A percentile compares a stretch with the other conserved stretches of the same genome.
Evolutionary conservation across 805 yeast species (phyloP).

Genomic region (Yamadazyma phyllophila): DNA sequence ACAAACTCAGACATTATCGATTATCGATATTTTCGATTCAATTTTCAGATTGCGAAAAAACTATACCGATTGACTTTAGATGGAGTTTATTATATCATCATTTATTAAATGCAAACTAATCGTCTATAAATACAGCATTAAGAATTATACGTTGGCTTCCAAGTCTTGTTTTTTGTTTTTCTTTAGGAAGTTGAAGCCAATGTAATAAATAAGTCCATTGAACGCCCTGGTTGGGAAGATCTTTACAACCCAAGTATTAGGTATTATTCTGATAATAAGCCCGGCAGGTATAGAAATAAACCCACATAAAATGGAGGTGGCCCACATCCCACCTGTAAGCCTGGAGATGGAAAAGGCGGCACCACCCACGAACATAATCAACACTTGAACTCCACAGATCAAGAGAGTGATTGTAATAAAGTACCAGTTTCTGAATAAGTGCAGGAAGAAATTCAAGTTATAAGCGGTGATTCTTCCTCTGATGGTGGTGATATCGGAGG

Average conservation of each 20-base stretch:
- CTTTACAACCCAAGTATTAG: conserved; percentile 70
- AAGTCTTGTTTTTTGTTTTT: conserved; percentile 22
- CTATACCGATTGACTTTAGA: too few relatives aligned
- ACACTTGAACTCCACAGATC: conserved; percentile 79
- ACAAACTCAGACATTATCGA: conserved; percentile 16
- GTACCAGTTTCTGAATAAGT: conserved; percentile 78
- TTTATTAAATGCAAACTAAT: neutral
- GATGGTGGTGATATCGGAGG: conserved; percentile 60
- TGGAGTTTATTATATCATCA: too few relatives aligned
- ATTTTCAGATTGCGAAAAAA: neutral
- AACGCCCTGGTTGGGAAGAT: conserved; percentile 64
- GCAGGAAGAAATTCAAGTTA: conserved; percentile 80
- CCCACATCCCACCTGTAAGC: conserved; percentile 89
- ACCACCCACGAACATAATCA: conserved; percentile 97
- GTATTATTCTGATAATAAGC: conserved; percentile 68
- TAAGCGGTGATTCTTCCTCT: conserved; percentile 57
- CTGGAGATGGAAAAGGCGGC: conserved; percentile 83
- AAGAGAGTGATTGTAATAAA: conserved; percentile 69
- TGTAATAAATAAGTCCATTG: conserved; percentile 34
- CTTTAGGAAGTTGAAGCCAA: conserved; percentile 35
- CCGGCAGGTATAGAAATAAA: conserved; percentile 80
- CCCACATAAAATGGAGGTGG: conserved; percentile 79
- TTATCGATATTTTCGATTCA: neutral
- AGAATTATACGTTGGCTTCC: conserved; percentile 6
- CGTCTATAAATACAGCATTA: neutral